Conservation (phyloP, 2,329 filamentous ascomycete genomes). For the Calonectria hongkongensis region DNA sequence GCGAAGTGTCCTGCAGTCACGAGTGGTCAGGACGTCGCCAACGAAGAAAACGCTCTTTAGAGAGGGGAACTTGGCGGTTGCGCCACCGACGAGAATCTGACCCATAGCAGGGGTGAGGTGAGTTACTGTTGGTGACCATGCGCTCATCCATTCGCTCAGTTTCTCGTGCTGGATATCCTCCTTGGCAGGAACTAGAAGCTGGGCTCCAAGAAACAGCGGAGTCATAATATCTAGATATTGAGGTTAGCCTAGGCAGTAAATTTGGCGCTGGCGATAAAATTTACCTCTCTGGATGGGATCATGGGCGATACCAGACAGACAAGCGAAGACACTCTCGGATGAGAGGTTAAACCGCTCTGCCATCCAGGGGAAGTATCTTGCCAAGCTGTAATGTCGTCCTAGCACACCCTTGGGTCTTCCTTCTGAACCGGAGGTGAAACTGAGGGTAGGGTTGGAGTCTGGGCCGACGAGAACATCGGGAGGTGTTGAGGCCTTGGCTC, state of each 20-base stretch:
- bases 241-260: background rate
- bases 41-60: conserved; percentile 88
- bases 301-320: conserved; percentile 90
- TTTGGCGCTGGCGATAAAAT: background rate
- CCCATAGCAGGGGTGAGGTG: conserved; percentile 98
- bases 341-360: conserved; percentile 85
- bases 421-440: conserved; percentile 84
- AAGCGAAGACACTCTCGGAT: conserved; percentile 84
- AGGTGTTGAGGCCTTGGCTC: conserved; percentile 70
- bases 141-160: conserved; percentile 87
- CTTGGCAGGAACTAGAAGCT: conserved; percentile 84
- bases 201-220: conserved; percentile 89
- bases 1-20: conserved; percentile 86
- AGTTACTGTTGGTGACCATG: conserved; percentile 83
- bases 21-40: conserved; percentile 90
- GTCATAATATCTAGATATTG: conserved; percentile 83
- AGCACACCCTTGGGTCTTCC: conserved; percentile 90
- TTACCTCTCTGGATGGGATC: conserved; percentile 75
- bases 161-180: conserved; percentile 91
- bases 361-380: conserved; percentile 97
- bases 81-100: conserved; percentile 92
- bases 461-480: conserved; percentile 89
- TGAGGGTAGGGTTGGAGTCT: conserved; percentile 86
- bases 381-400: conserved; percentile 89
- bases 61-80: conserved; percentile 79